phyloP scores from a whole-genome alignment of 208 protist genomes.

The Leptomonas seymouri region DNA sequence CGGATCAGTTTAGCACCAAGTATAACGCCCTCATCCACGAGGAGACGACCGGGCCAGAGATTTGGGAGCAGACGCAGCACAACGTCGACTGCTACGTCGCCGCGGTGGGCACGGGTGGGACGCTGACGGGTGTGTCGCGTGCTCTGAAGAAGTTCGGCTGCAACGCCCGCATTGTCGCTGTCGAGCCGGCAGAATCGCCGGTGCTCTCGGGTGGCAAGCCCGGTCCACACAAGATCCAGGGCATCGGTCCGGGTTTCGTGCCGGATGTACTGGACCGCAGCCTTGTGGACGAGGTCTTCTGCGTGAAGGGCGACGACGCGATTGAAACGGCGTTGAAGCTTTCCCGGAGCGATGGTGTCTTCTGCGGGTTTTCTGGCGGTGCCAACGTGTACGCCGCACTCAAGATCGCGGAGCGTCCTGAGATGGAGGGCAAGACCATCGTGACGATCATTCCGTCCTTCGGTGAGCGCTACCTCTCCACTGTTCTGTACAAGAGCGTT shows the following conservation, averaged over 20 bases:
- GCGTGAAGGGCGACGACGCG: constrained; percentile 70
- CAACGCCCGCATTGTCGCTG: constrained; percentile 65
- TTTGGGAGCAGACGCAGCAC: constrained; percentile 81
- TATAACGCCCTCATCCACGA: constrained; percentile 90
- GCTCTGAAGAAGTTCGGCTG: constrained; percentile 70
- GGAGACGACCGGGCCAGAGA: constrained; percentile 91
- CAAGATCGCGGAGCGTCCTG: constrained; percentile 75
- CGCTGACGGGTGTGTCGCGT: constrained; percentile 72
- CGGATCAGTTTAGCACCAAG: constrained; percentile 87
- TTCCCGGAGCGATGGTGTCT: constrained; percentile 79
- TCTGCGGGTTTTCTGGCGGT: constrained; percentile 83
- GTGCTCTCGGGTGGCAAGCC: constrained; percentile 82
- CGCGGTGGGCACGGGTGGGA: constrained; percentile 91
- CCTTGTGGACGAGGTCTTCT: constrained; percentile 78
- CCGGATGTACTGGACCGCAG: constrained; percentile 67
- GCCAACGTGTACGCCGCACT: constrained; percentile 88
- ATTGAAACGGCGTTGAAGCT: constrained; percentile 74
- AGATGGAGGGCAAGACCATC: constrained; percentile 90
- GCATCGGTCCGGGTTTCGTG: constrained; percentile 92
- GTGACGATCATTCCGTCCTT: constrained; percentile 90
- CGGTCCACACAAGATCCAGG: constrained; percentile 91
- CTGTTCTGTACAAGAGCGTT: constrained; percentile 71
- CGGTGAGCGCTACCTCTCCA: constrained; percentile 92
- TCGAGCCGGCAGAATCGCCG: constrained; percentile 88
- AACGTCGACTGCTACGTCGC: constrained; percentile 85